phyloP scores from a whole-genome alignment of 1,284 basidiomycete species.

The Cryptococcus amylolentus region DNA sequence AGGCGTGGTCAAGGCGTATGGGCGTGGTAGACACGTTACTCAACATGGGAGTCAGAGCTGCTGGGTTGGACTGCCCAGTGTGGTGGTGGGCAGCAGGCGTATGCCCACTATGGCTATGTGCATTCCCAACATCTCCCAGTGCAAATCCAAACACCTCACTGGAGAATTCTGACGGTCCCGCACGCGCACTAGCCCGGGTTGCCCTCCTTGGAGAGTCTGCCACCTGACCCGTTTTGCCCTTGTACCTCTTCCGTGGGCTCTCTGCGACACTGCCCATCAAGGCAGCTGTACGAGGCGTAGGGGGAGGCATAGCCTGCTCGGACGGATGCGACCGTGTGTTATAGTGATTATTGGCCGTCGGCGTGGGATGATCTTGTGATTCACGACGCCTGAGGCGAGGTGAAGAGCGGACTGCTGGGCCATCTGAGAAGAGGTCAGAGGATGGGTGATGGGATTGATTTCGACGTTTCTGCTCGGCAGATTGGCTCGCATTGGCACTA shows the following conservation, averaged over 20 bases:
- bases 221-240: conserved; percentile 14
- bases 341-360: not conserved
- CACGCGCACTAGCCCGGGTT: conserved; percentile 19
- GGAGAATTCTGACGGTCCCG: conserved; percentile 10
- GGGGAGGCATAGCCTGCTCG: not conserved
- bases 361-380: not conserved
- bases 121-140: conserved; percentile 4
- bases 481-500: not conserved
- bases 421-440: conserved; percentile 7
- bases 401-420: conserved; percentile 16
- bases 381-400: conserved; percentile 11
- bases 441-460: conserved; percentile 1
- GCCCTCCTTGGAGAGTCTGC: conserved; percentile 30
- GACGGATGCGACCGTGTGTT: not conserved
- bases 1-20: not conserved
- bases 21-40: too few species aligned
- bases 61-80: too few species aligned
- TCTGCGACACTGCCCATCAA: not conserved
- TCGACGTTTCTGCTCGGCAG: conserved; percentile 9
- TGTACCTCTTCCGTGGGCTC: conserved; percentile 22
- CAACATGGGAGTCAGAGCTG: too few species aligned
- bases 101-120: too few species aligned
- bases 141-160: conserved; percentile 22
- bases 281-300: not conserved
- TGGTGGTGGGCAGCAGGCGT: too few species aligned